Evolutionary conservation across 768 basidiomycete species (phyloP).

Genomic region (Auricularia sp.): DNA sequence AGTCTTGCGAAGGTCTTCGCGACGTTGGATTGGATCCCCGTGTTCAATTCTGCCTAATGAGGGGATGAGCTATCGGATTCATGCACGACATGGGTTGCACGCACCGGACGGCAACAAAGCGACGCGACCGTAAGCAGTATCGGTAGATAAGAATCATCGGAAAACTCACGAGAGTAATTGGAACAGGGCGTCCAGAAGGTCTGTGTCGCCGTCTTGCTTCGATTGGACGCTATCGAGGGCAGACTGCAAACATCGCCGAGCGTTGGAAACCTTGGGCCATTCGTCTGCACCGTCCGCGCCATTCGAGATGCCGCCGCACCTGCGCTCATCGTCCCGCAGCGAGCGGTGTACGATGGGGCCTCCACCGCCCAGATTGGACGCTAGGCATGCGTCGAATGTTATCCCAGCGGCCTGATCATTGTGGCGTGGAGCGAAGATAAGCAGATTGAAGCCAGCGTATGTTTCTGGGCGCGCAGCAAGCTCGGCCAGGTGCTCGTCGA

Average conservation of each 20-base stretch:
- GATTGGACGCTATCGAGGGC: not conserved
- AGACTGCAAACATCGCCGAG: slow-evolving; percentile 33
- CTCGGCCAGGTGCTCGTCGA: slow-evolving; percentile 39
- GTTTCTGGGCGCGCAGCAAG: slow-evolving; percentile 34
- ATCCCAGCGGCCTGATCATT: not conserved
- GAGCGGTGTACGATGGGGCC: slow-evolving; percentile 41
- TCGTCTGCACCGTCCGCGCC: slow-evolving; percentile 54
- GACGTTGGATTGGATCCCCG: slow-evolving; percentile 24
- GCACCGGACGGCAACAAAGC: not conserved
- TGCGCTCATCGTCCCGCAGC: slow-evolving; percentile 39
- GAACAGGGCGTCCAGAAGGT: slow-evolving; percentile 51
- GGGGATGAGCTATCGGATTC: not conserved
- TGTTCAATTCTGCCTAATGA: not conserved
- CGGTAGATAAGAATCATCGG: not conserved
- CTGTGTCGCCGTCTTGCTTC: slow-evolving; percentile 33
- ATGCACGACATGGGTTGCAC: too few species aligned
- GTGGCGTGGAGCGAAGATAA: slow-evolving; percentile 44
- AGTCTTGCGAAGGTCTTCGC: slow-evolving; percentile 49
- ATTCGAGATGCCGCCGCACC: slow-evolving; percentile 49
- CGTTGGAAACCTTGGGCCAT: slow-evolving; percentile 70
- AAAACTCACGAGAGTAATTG: slow-evolving; percentile 56
- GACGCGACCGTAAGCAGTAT: not conserved
- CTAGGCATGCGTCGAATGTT: slow-evolving; percentile 41
- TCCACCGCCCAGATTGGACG: slow-evolving; percentile 66
- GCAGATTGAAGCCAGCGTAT: slow-evolving; percentile 76